Evolutionary conservation across 75 land plant species (phyloP), one percentile per base, ranked within the genome.

Genomic region (Adiantum capillusveneris): DNA sequence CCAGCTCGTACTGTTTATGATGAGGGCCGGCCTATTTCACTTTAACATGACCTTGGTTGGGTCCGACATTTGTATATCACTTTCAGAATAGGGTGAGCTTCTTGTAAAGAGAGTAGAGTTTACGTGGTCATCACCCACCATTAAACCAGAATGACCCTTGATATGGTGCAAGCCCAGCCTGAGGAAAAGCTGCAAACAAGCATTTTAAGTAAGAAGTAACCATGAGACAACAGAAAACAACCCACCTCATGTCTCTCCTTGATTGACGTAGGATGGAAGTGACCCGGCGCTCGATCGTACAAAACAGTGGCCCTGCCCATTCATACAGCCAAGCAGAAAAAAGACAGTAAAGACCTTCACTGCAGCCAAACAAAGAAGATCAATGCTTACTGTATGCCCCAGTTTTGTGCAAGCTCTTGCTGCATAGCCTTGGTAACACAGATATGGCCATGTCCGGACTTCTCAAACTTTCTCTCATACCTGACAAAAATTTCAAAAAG

Each of bases 381-480:
- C 25, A 14, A 57, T 5, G 41, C 75, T 48, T 53, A 88, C 97
- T 69, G 72, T 55, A 92, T 76, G 31, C 80, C 90, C 95, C 95
- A 92, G 55, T 88, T 92, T 59, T 88, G 78, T 58, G 76, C 86
- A 62, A 92, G 73, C 63, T 92, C 97, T 67, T 88, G 97, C 55
- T 88, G 94, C 97, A 92, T 92, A 60, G 97, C 97, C 54, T 63
- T 82, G 51, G 97, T 92, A 24, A 92, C 97, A 75, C 97, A 92
- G 14, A 92, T 62, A n/a, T 83, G 59, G 43, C 81, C 97, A 81
- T 88, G 37, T 21, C 95, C 94, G 70, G 43, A 83, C 62, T 78
- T 78, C 39, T 95, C 97, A 79, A 67, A 92, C 67, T 56, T 70
- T 72, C 62, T 78, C 63, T 92, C 95, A 69, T 81, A 67, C 97